Conservation (phyloP, 2,329 filamentous ascomycete genomes). For the Penicillium brasilianum region DNA sequence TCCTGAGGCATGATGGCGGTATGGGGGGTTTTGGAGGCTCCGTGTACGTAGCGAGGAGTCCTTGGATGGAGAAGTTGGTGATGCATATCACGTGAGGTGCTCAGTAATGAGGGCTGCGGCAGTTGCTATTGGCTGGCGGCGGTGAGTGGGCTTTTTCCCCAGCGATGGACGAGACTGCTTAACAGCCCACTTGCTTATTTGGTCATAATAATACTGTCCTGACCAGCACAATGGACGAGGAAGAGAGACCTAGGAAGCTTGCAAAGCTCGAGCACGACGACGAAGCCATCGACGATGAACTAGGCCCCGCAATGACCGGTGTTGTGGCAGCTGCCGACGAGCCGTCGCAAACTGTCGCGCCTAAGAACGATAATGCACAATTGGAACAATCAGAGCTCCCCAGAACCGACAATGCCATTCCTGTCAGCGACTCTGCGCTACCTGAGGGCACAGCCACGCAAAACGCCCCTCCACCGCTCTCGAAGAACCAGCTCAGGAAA, state of each 20-base stretch:
- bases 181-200: constrained; percentile 18
- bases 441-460: constrained; percentile 1
- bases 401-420: constrained; percentile 5
- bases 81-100: constrained; percentile 36
- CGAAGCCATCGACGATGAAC: constrained; percentile 25
- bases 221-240: constrained; percentile 54
- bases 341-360: constrained; percentile 12
- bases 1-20: constrained; percentile 83
- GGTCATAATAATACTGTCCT: not conserved
- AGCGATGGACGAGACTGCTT: constrained; percentile 21
- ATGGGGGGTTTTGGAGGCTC: constrained; percentile 29
- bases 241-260: constrained; percentile 61
- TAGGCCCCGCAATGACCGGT: constrained; percentile 39
- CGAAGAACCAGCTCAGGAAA: constrained; percentile 87
- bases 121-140: constrained; percentile 35
- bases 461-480: constrained; percentile 55
- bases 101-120: constrained; percentile 40
- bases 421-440: constrained; percentile 3
- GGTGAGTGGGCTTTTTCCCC: constrained; percentile 25
- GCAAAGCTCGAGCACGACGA: constrained; percentile 56
- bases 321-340: constrained; percentile 28
- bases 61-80: constrained; percentile 37
- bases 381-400: constrained; percentile 9
- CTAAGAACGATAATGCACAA: constrained; percentile 19
- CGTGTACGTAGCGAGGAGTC: constrained; percentile 28